Percentiles rank a stretch among this genome's conserved stretches.
These are phyloP conservation scores for Syzygium aromaticum DNA, from an alignment of 345 rosid species.

Conservation along the genomic window DNA sequence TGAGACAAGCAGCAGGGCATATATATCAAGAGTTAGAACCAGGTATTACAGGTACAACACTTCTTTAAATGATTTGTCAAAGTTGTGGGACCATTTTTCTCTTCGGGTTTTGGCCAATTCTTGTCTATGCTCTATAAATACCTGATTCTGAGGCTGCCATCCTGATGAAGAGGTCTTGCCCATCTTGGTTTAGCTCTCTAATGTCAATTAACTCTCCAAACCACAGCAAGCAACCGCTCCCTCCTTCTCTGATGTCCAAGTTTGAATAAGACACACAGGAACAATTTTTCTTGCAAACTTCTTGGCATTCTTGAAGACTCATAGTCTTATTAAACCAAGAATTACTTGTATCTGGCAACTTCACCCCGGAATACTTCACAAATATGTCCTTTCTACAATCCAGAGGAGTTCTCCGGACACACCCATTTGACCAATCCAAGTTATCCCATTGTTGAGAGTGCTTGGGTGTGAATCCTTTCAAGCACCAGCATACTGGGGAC, in stretches of 20 bases:
- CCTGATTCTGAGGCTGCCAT: constrained; percentile 7
- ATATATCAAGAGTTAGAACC: neutral
- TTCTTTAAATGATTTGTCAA: neutral
- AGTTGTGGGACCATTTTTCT: neutral
- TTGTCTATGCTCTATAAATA: neutral
- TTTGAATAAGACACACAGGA: constrained; percentile 42
- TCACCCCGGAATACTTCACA: constrained; percentile 10
- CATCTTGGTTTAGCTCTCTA: neutral
- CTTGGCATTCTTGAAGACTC: constrained; percentile 23
- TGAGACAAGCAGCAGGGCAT: neutral
- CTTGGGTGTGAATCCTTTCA: constrained; percentile 36
- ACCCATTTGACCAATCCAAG: constrained; percentile 30
- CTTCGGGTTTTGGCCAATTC: neutral
- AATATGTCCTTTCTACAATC: constrained; percentile 27
- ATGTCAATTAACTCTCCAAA: constrained; percentile 4
- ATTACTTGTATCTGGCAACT: constrained; percentile 30
- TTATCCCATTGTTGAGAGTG: constrained; percentile 20
- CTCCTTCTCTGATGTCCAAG: constrained; percentile 27
- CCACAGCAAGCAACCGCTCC: constrained; percentile 10
- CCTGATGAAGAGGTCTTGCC: constrained; percentile 11
- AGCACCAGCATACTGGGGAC: constrained; percentile 27
- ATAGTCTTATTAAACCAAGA: constrained; percentile 17
- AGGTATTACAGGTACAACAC: neutral
- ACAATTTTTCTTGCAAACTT: constrained; percentile 33
- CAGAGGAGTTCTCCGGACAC: constrained; percentile 25